Evolutionary conservation across 202 grass and related monocot genomes (phyloP), one percentile per base, ranked within the genome.

Genomic region (Panicum virgatum): DNA sequence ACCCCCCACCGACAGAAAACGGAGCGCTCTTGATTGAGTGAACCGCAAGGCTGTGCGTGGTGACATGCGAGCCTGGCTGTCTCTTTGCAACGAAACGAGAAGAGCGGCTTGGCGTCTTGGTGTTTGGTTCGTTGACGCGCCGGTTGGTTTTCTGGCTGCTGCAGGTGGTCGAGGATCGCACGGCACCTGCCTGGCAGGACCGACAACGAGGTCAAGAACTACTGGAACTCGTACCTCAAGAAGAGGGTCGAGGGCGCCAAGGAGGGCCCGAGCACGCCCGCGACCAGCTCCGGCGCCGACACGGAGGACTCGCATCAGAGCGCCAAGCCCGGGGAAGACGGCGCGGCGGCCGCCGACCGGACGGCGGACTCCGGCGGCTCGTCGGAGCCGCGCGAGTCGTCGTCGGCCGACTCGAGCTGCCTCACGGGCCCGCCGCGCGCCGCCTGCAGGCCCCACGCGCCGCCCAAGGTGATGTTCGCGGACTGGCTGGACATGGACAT

Each of bases 151-250:
- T 85, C 0, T 77, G 50, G 19, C 50, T n/a, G 18, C 46, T 22
- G 56, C 79, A 98, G 96, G 83, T 98, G 96, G 96, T 96, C 96
- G 45, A 88, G 85, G 64, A 98, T 98, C 78, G 92, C 96, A 76
- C 82, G 79, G 42, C 90, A 93, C 82, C 58, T 98, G 40, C 92
- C 92, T 44, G 96, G 96, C 12, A 63, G 96, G 79, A 98, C 96
- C 19, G 96, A 98, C 80, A 98, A 98, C 79, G 96, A 98, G 88
- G 89, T 98, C 1, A 98, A 98, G 87, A 98, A 98, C 69, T 82
- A 98, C 87, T 98, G 96, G 96, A 93, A 98, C 82, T 96, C 96
- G 23, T 93, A 98, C 62, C 90, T 98, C 42, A 98, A 98, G 89
- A 98, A 98, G 89, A 84, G 86, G 70, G 85, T 91, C 1, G 78